These are phyloP conservation scores for Skeletonema grethae DNA, from an alignment of 108 stramenopile species.

Conservation along the genomic window DNA sequence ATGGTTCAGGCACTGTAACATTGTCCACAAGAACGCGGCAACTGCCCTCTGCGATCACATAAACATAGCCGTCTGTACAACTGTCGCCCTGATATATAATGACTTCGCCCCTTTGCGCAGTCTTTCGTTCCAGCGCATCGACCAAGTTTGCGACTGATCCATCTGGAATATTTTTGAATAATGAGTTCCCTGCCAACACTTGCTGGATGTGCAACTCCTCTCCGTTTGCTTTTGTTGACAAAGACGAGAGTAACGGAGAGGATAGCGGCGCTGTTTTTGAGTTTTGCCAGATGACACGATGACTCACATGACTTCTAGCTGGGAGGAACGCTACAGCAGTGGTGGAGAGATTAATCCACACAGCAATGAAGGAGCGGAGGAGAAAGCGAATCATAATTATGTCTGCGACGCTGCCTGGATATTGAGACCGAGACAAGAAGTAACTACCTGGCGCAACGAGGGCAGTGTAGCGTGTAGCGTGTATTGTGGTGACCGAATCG, in stretches of 20 bases:
- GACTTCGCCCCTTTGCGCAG: neutral
- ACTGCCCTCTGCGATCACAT: slow-evolving; percentile 29
- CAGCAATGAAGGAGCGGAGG: too few relatives aligned
- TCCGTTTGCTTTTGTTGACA: neutral
- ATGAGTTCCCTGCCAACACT: slow-evolving; percentile 21
- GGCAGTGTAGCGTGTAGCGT: too few relatives aligned
- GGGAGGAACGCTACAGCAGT: neutral
- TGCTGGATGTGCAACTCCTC: slow-evolving; percentile 22
- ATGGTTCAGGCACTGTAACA: slow-evolving; percentile 40
- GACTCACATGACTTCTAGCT: neutral
- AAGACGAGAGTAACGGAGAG: neutral
- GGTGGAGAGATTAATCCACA: neutral
- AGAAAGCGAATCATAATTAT: too few relatives aligned
- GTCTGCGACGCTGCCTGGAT: too few relatives aligned
- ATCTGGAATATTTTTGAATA: slow-evolving; percentile 19
- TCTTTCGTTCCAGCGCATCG: slow-evolving; percentile 22
- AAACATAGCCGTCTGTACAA: slow-evolving; percentile 25
- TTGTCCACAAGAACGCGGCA: slow-evolving; percentile 35
- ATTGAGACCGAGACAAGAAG: too few relatives aligned
- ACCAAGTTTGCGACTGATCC: slow-evolving; percentile 7
- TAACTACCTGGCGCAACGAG: too few relatives aligned
- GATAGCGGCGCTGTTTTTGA: too few relatives aligned
- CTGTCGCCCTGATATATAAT: slow-evolving; percentile 38
- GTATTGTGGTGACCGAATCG: too few relatives aligned
- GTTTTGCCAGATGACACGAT: too few relatives aligned